phyloP scores from a whole-genome alignment of 75 land plant species.

The Picea glauca region DNA sequence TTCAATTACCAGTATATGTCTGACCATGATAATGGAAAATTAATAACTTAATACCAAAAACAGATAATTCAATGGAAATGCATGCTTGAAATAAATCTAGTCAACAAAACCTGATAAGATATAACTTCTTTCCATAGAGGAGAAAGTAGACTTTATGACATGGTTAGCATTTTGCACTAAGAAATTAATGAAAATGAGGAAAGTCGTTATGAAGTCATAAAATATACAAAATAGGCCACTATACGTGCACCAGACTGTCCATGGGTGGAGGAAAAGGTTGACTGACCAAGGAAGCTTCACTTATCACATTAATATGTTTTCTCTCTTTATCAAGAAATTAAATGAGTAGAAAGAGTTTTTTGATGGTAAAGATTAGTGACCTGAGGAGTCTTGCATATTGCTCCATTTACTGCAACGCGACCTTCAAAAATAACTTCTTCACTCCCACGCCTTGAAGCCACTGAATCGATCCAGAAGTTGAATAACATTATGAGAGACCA shows the following conservation, averaged over 20 bases:
- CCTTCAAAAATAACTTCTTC: slow-evolving; percentile 94
- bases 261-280: too few species aligned
- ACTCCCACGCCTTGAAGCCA: slow-evolving; percentile 89
- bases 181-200: not conserved
- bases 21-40: not conserved
- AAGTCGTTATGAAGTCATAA: not conserved
- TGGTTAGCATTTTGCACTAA: not conserved
- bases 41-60: not conserved
- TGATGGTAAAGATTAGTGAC: slow-evolving; percentile 17
- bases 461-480: slow-evolving; percentile 32
- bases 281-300: not conserved
- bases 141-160: not conserved
- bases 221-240: not conserved
- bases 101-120: not conserved
- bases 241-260: not conserved
- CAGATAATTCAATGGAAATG: not conserved
- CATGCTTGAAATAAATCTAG: not conserved
- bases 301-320: not conserved
- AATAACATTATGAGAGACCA: slow-evolving; percentile 1
- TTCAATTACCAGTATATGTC: not conserved
- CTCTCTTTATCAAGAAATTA: not conserved
- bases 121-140: too few species aligned
- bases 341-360: not conserved
- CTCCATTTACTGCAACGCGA: slow-evolving; percentile 85
- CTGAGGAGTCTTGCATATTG: slow-evolving; percentile 90